Percentiles rank a stretch among this genome's conserved stretches.
Conservation (phyloP, 768 basidiomycete genomes). For the Hirschioporus abietinus region DNA sequence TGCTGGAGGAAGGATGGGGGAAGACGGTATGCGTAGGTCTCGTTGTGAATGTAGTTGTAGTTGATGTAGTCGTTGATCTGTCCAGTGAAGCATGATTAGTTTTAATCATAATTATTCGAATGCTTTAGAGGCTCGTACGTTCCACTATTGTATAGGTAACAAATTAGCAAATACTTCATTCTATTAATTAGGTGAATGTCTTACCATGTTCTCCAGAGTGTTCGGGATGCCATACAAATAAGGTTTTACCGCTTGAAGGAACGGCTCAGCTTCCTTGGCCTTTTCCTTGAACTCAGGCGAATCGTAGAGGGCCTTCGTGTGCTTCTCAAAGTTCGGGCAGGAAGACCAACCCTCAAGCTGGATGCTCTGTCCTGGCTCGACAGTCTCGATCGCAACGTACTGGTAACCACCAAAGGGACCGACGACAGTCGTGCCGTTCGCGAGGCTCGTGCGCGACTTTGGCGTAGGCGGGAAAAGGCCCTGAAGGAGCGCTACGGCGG, state of each 20-base stretch:
- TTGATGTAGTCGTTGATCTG: conserved; percentile 77
- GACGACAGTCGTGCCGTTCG: conserved; percentile 66
- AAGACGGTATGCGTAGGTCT: conserved; percentile 71
- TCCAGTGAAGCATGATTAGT: conserved; percentile 6
- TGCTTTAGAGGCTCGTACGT: conserved; percentile 45
- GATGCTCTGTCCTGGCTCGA: conserved; percentile 77
- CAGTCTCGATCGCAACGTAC: conserved; percentile 87
- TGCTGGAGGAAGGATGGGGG: conserved; percentile 76
- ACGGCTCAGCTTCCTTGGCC: conserved; percentile 50
- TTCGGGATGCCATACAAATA: conserved; percentile 66
- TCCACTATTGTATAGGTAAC: conserved; percentile 49
- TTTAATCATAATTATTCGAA: not conserved
- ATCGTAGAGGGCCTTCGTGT: conserved; percentile 52
- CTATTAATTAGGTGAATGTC: conserved; percentile 18
- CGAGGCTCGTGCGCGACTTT: conserved; percentile 67
- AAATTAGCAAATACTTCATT: conserved; percentile 14
- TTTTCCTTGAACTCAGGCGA: conserved; percentile 64
- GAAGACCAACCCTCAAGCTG: conserved; percentile 78
- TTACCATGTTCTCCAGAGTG: conserved; percentile 63
- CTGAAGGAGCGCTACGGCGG: conserved; percentile 78
- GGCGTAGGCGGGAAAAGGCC: conserved; percentile 81
- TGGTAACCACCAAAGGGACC: conserved; percentile 82
- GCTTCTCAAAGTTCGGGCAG: conserved; percentile 64
- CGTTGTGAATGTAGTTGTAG: conserved; percentile 75
- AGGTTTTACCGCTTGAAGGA: conserved; percentile 63